Evolutionary conservation across 495 filamentous ascomycete species (phyloP).

Genomic region (Lophium mytilinum): DNA sequence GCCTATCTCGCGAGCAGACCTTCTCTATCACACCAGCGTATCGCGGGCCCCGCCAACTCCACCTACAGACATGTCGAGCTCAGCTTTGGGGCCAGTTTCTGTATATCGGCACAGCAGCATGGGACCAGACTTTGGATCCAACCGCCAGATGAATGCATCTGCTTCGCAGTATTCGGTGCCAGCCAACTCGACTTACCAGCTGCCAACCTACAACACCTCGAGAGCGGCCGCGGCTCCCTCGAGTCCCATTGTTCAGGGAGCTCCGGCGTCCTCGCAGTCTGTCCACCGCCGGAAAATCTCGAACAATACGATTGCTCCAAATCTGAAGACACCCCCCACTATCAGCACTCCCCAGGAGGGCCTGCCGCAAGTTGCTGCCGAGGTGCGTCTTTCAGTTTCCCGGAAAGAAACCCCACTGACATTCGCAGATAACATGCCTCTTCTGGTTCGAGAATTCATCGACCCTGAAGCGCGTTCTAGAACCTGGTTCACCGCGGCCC

Average conservation of each 20-base stretch:
- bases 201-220: not conserved
- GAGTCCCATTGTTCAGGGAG: slow-evolving; percentile 6
- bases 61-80: slow-evolving; percentile 10
- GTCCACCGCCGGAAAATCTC: slow-evolving; percentile 1
- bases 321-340: slow-evolving; percentile 16
- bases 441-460: slow-evolving; percentile 97
- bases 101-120: slow-evolving; percentile 8
- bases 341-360: slow-evolving; percentile 25
- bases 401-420: not conserved
- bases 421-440: slow-evolving; percentile 76
- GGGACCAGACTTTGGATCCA: slow-evolving; percentile 6
- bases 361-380: slow-evolving; percentile 24
- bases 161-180: not conserved
- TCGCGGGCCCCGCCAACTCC: slow-evolving; percentile 16
- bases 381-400: slow-evolving; percentile 11
- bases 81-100: slow-evolving; percentile 15
- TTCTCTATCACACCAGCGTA: not conserved
- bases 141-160: not conserved
- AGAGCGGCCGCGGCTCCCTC: not conserved
- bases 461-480: slow-evolving; percentile 64
- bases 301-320: slow-evolving; percentile 20
- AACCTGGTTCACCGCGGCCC: slow-evolving; percentile 43
- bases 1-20: slow-evolving; percentile 1
- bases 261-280: slow-evolving; percentile 3
- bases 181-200: not conserved